Base-by-base conservation (phyloP, 352 stramenopile genomes). In the Phytophthora sojae region DNA sequence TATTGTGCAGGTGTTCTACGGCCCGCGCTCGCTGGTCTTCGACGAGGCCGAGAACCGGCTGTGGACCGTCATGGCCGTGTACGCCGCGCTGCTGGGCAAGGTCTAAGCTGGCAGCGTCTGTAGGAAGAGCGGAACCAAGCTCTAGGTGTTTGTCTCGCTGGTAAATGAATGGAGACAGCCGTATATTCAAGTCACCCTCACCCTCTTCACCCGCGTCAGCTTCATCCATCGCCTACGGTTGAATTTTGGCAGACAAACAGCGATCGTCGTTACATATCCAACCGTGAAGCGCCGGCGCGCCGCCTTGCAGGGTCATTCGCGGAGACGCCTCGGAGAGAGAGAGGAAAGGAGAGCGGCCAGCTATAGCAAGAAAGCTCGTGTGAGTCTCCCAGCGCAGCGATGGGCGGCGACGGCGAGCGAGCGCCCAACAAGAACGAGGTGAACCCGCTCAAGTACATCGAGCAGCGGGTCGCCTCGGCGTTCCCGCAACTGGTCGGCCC, bases 51-150 rank as follows among this genome's bases (percentile, higher is more conserved):
- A 99, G 75, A 99, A 99, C 77, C 92, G 98, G 50, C 97, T 99
- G 86, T 99, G 97, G 97, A 99, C 97, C 3, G 97, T 99, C 67
- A 99, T 99, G 97, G 96, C 97, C 29, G 96, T 99, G 42, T 95
- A 92, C 68, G 79, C 88, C 0, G 85, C 89, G 29, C 73, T 80
- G 50, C 65, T 80, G 7, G 73, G 73, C 64, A 80, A 80, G 73
- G 69, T 75, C 47, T 77, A 75, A 63, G 51, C 47, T 3, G 0
- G 26, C 51, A 45, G 37, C 32, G 21, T 25, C 50, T 59, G 35
- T 26, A 67, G 37, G 37, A 55, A n/a, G 49, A 32, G 12, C 21
- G 21, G 9, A 61, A 29, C 39, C 35, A 42, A 26, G 47, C 25
- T 62, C 37, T 47, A 44, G 35, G 32, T 42, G 19, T 35, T 35